phyloP scores from a whole-genome alignment of 179 eudicot genomes.

The Camellia oleifera region DNA sequence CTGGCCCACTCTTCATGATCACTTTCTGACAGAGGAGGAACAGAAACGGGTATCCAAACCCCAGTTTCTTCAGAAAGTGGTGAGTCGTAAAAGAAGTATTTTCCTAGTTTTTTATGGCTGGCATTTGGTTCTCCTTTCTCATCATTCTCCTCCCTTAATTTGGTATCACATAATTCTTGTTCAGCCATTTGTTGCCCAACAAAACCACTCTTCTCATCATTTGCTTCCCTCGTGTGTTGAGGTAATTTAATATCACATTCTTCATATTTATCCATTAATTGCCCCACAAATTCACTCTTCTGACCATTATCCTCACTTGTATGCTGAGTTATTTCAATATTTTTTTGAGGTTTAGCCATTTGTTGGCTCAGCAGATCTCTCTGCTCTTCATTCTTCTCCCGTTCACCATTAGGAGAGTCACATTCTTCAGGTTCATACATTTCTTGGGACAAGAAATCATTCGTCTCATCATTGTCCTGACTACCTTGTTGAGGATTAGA shows the following conservation, averaged over 20 bases:
- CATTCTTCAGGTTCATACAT: constrained; percentile 14
- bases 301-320: constrained; percentile 4
- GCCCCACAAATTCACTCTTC: background rate
- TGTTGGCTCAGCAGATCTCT: background rate
- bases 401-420: background rate
- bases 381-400: constrained; percentile 13
- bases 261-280: background rate
- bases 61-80: constrained; percentile 92
- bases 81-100: constrained; percentile 73
- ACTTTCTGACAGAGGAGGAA: constrained; percentile 75
- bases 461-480: constrained; percentile 1
- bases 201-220: background rate
- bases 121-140: constrained; percentile 19
- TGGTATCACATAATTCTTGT: constrained; percentile 8
- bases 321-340: background rate
- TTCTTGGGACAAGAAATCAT: constrained; percentile 11
- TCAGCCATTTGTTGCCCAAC: background rate
- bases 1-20: constrained; percentile 57
- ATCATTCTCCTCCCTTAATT: constrained; percentile 20
- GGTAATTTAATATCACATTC: constrained; percentile 10
- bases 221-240: background rate
- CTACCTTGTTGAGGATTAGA: background rate
- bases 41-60: constrained; percentile 92
- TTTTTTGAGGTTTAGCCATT: constrained; percentile 10
- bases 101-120: constrained; percentile 35